These are phyloP conservation scores for Xylariales sp. DNA, from an alignment of 2,329 filamentous ascomycete species.

Conservation along the genomic window DNA sequence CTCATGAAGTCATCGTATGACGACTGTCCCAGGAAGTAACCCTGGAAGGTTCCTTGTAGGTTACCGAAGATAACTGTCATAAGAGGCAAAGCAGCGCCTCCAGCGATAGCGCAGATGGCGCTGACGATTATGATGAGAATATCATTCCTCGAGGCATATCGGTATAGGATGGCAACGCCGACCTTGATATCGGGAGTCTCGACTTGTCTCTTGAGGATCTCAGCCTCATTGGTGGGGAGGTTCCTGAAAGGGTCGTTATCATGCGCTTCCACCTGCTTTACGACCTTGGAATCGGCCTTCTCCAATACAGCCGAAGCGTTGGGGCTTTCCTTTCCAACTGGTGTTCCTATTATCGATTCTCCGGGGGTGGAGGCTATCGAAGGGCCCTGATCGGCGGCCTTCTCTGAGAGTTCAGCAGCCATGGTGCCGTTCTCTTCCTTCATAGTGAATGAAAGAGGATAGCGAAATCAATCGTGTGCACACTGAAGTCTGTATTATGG, in stretches of 20 bases:
- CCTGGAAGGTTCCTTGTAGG: slow-evolving; percentile 66
- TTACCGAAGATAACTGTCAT: slow-evolving; percentile 82
- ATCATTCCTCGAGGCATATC: slow-evolving; percentile 65
- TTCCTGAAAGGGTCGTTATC: slow-evolving; percentile 55
- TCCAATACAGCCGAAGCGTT: slow-evolving; percentile 20
- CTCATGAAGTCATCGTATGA: slow-evolving; percentile 52
- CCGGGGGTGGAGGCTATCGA: slow-evolving; percentile 30
- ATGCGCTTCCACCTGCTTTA: slow-evolving; percentile 30
- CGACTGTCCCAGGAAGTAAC: slow-evolving; percentile 48
- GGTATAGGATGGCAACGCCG: slow-evolving; percentile 61
- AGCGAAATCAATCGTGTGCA: no score
- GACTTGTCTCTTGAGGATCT: slow-evolving; percentile 65
- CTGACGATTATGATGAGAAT: slow-evolving; percentile 58
- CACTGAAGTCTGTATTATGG: no score
- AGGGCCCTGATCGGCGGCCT: slow-evolving; percentile 18
- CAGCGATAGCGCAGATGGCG: slow-evolving; percentile 60
- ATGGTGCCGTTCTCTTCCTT: no score
- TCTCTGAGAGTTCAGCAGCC: slow-evolving; percentile 23
- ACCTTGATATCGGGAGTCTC: slow-evolving; percentile 59
- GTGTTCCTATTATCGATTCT: slow-evolving; percentile 27
- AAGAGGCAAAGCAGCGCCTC: slow-evolving; percentile 69
- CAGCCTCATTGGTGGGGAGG: slow-evolving; percentile 60
- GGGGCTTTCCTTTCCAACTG: slow-evolving; percentile 14
- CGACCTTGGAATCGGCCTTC: slow-evolving; percentile 41
- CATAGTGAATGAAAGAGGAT: no score